These are phyloP conservation scores for Babesia sp. DNA, from an alignment of 169 alveolate species.

Conservation along the genomic window DNA sequence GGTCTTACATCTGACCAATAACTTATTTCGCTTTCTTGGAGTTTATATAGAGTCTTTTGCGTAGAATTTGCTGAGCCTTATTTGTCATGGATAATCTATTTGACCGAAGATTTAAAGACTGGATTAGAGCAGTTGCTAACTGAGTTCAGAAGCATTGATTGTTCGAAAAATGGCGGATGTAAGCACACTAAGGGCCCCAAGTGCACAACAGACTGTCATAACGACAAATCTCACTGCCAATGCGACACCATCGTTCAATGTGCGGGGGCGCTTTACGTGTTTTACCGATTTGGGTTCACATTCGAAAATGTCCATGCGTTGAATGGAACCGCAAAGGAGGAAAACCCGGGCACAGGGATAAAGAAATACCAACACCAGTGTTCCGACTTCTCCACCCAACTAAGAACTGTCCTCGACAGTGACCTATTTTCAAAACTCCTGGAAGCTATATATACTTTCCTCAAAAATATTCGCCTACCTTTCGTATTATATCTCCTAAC, in stretches of 20 bases:
- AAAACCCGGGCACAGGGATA: too few species aligned
- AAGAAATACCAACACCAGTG: not conserved
- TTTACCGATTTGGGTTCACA: slow-evolving; percentile 2
- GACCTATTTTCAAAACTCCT: not conserved
- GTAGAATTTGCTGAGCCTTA: not conserved
- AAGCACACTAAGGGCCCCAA: too few species aligned
- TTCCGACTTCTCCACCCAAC: not conserved
- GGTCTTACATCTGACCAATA: too few species aligned
- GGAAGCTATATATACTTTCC: not conserved
- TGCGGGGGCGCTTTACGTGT: not conserved
- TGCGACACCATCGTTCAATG: not conserved
- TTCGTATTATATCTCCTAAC: not conserved
- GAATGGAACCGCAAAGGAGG: not conserved
- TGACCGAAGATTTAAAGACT: not conserved
- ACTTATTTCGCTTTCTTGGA: too few species aligned
- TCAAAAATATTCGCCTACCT: not conserved
- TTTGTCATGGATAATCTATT: not conserved
- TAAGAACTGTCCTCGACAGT: not conserved
- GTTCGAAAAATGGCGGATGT: not conserved
- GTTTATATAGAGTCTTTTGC: not conserved
- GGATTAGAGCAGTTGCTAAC: not conserved
- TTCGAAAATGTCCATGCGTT: not conserved
- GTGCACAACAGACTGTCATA: too few species aligned
- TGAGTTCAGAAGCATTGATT: not conserved
- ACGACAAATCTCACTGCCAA: too few species aligned